These are phyloP conservation scores for Dioscorea alata DNA, from an alignment of 106 monocot genomes.

Conservation along the genomic window DNA sequence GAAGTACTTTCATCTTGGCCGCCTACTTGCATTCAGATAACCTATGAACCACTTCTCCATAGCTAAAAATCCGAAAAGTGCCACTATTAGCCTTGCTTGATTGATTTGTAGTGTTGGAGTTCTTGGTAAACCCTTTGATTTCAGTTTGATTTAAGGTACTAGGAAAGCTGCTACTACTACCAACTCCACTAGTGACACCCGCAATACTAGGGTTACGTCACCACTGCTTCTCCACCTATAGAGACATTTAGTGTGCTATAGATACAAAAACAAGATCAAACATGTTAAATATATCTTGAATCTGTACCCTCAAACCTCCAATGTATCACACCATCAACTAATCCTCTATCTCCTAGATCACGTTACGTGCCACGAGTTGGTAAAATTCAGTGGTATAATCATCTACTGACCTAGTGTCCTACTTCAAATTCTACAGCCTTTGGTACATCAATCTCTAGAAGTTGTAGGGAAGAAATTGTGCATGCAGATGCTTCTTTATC, in stretches of 20 bases:
- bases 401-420: slow-evolving; percentile 4
- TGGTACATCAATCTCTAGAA: not conserved
- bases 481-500: not conserved
- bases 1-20: too few relatives aligned
- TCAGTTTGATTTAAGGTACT: too few relatives aligned
- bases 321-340: not conserved
- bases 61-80: too few relatives aligned
- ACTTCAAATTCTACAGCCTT: slow-evolving; percentile 1
- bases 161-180: too few relatives aligned
- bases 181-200: too few relatives aligned
- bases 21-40: too few relatives aligned
- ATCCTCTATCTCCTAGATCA: not conserved
- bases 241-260: not conserved
- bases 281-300: not conserved
- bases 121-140: too few relatives aligned
- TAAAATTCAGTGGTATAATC: slow-evolving; percentile 14
- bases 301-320: not conserved
- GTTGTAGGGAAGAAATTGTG: not conserved
- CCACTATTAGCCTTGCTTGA: too few relatives aligned
- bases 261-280: too few relatives aligned
- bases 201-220: too few relatives aligned
- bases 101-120: too few relatives aligned
- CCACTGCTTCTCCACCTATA: not conserved
- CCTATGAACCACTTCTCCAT: too few relatives aligned
- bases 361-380: not conserved